Evolutionary conservation across 2,329 filamentous ascomycete genomes (phyloP), one percentile per base, ranked within the genome.

Genomic region (Alternaria burnsii): DNA sequence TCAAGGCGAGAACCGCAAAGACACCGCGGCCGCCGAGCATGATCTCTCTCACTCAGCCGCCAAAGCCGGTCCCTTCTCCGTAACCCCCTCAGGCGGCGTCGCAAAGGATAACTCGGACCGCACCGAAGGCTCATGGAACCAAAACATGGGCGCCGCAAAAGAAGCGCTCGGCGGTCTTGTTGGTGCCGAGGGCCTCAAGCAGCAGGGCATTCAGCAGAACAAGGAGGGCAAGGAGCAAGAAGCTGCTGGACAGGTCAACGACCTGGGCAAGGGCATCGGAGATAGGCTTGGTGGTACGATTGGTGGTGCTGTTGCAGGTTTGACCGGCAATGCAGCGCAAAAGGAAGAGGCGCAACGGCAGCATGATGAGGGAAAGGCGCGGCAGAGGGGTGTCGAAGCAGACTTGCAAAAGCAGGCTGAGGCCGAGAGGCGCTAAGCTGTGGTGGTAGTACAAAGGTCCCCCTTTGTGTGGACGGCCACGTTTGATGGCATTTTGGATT

Each of bases 61-160:
- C 67, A 94, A 93, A 78, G 76, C 90, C n/a, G 93, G 91, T 5
- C 89, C 90, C 61, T 83, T 89, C 76, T 87, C 89, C 24, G 85
- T 91, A 59, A 89, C 89, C 11, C 83, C 89, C 52, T 86, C 88
- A 0, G 92, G 92, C 48, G 90, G 88, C 36, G 82, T 91, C 50
- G 86, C 89, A 63, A 85, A 87, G 68, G 92, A 97, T 79, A 84
- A 92, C 79, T 83, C 89, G 11, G 84, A 94, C 77, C 91, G 93
- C 66, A 82, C 85, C 22, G 77, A 87, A 18, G 94, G 94, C 43
- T 85, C 85, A 18, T 96, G 91, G 89, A 92, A 97, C 82, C 94
- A 97, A 82, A 97, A 93, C 5, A 75, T 94, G n/a, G 94, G 94
- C 53, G 87, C 90, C 1, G 89, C 89, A 43, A 97, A 97, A 83